These are phyloP conservation scores for Cercophora samala DNA, from an alignment of 495 filamentous ascomycete genomes.

Conservation along the genomic window DNA sequence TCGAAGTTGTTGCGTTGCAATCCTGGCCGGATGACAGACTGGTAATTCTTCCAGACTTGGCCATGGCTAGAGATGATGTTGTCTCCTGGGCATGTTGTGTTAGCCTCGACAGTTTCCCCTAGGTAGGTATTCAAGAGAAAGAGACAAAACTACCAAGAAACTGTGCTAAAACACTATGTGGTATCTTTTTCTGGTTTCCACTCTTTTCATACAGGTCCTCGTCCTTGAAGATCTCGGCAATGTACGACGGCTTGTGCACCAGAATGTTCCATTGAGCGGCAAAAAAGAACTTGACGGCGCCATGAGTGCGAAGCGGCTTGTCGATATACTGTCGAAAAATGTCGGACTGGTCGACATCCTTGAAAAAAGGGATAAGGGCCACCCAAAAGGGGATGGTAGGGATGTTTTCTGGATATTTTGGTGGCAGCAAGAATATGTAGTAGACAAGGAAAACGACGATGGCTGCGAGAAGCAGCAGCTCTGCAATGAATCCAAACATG, in stretches of 20 bases:
- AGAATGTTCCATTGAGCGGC: slow-evolving; percentile 22
- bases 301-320: slow-evolving; percentile 33
- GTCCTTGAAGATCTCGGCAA: slow-evolving; percentile 47
- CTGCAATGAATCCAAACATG: slow-evolving; percentile 13
- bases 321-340: slow-evolving; percentile 32
- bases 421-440: slow-evolving; percentile 7
- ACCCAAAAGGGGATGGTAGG: slow-evolving; percentile 31
- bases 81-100: slow-evolving; percentile 5
- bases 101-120: not conserved
- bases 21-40: slow-evolving; percentile 17
- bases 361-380: slow-evolving; percentile 32
- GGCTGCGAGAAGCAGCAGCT: slow-evolving; percentile 10
- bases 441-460: not conserved
- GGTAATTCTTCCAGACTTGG: slow-evolving; percentile 16
- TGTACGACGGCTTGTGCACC: slow-evolving; percentile 34
- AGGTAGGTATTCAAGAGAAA: not conserved
- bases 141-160: slow-evolving; percentile 35
- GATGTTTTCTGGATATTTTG: slow-evolving; percentile 26
- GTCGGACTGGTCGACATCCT: slow-evolving; percentile 33
- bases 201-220: slow-evolving; percentile 44
- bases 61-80: slow-evolving; percentile 24
- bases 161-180: slow-evolving; percentile 40
- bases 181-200: slow-evolving; percentile 50
- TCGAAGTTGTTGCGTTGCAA: slow-evolving; percentile 19
- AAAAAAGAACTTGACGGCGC: slow-evolving; percentile 45